These are phyloP conservation scores for Vitis hybrid DNA, from an alignment of 177 flowering plant species.

Conservation along the genomic window DNA sequence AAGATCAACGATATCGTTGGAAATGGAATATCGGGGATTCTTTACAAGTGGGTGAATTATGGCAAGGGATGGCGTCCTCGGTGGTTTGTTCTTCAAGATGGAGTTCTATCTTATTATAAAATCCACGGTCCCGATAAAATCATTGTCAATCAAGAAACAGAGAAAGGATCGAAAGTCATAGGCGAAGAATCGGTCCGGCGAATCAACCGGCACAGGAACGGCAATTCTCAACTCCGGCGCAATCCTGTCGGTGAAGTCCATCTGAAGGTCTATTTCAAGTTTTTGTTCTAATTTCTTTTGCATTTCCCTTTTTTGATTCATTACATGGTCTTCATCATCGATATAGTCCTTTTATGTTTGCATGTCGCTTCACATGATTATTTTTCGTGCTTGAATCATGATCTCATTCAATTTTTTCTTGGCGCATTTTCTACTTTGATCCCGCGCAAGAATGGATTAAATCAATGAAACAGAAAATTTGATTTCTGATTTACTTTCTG, in stretches of 20 bases:
- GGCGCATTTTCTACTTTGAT: not conserved
- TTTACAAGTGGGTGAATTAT: slow-evolving; percentile 94
- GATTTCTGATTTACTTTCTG: not conserved
- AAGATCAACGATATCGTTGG: slow-evolving; percentile 76
- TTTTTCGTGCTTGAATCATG: not conserved
- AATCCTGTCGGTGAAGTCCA: slow-evolving; percentile 92
- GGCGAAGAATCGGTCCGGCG: slow-evolving; percentile 70
- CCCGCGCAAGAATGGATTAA: not conserved
- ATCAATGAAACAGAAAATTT: not conserved
- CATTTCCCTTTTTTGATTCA: not conserved
- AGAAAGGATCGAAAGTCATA: slow-evolving; percentile 75
- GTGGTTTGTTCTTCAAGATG: slow-evolving; percentile 90
- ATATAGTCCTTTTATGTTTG: too few relatives aligned
- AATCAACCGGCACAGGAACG: slow-evolving; percentile 32
- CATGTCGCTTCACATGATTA: not conserved
- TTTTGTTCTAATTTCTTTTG: not conserved
- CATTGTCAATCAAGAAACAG: slow-evolving; percentile 58
- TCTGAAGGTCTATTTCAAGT: slow-evolving; percentile 60
- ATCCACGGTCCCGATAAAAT: slow-evolving; percentile 88
- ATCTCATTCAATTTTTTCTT: not conserved
- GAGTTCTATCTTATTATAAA: slow-evolving; percentile 83
- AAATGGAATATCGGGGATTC: slow-evolving; percentile 68
- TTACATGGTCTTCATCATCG: not conserved
- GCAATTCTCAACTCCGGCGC: slow-evolving; percentile 33
- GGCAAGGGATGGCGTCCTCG: slow-evolving; percentile 94